Percentiles rank a stretch among this genome's conserved stretches.
These are phyloP conservation scores for Phytopythium cucurbitacearum DNA, from an alignment of 352 stramenopile genomes.

Conservation along the genomic window DNA sequence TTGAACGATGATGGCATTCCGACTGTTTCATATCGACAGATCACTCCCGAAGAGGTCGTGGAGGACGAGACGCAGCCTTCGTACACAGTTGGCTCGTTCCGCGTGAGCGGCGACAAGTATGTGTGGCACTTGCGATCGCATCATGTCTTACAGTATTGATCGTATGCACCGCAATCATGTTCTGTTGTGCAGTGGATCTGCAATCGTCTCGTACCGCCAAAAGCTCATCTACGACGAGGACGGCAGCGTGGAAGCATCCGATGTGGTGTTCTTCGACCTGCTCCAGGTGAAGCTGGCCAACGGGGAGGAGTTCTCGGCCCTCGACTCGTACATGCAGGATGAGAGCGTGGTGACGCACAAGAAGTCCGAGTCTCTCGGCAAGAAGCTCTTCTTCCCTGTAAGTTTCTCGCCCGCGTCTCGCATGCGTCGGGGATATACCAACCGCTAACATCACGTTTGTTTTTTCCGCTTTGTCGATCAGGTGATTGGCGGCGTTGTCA, in stretches of 20 bases:
- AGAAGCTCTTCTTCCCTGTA: conserved; percentile 66
- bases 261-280: conserved; percentile 50
- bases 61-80: conserved; percentile 4
- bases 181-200: conserved; percentile 19
- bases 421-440: background rate
- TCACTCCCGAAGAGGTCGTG: conserved; percentile 10
- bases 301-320: conserved; percentile 48
- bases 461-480: background rate
- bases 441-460: background rate
- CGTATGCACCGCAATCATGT: no score
- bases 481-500: conserved; percentile 51
- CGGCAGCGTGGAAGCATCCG: conserved; percentile 10
- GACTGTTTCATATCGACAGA: conserved; percentile 1
- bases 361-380: conserved; percentile 55
- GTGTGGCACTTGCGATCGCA: conserved; percentile 1
- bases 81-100: conserved; percentile 35
- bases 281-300: conserved; percentile 43
- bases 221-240: conserved; percentile 8
- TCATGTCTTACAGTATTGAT: background rate
- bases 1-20: background rate
- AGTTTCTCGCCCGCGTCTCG: background rate
- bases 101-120: conserved; percentile 52
- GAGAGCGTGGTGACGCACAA: conserved; percentile 48
- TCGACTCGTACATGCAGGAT: conserved; percentile 55
- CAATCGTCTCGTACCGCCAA: conserved; percentile 49